These are phyloP conservation scores for Grosmannia serpens DNA, from an alignment of 2,329 filamentous ascomycete genomes.

Conservation along the genomic window DNA sequence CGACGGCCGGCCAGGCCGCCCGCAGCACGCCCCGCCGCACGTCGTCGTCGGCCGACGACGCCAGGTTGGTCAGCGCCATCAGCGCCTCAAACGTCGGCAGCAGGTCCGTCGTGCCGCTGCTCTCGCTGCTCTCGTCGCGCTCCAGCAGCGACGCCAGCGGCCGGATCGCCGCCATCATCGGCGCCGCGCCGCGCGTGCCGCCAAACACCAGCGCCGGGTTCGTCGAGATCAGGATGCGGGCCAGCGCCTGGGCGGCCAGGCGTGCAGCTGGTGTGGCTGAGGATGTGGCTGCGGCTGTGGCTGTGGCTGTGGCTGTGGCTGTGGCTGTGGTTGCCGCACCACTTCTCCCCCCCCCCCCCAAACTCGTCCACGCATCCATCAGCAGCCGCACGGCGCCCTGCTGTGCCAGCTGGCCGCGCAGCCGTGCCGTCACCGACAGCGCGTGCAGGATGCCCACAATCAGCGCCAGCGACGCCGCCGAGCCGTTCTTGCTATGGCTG, in stretches of 20 bases:
- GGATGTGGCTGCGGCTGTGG: too few species aligned
- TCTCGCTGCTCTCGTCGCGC: constrained; percentile 40
- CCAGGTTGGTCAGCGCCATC: constrained; percentile 87
- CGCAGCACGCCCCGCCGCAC: constrained; percentile 60
- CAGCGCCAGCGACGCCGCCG: constrained; percentile 57
- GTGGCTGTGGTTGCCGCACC: constrained; percentile 26
- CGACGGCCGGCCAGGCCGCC: constrained; percentile 61
- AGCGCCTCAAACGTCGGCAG: constrained; percentile 84
- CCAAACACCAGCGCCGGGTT: constrained; percentile 78
- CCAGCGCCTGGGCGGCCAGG: constrained; percentile 66
- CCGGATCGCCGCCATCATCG: constrained; percentile 69
- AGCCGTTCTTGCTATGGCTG: constrained; percentile 61
- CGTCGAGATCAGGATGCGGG: constrained; percentile 75
- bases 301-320: not conserved
- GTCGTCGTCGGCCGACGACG: constrained; percentile 61
- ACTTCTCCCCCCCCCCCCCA: constrained; percentile 23
- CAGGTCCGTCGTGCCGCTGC: constrained; percentile 58
- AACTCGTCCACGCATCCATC: constrained; percentile 60
- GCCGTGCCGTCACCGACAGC: constrained; percentile 59
- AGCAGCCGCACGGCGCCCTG: constrained; percentile 87
- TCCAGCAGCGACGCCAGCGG: constrained; percentile 66
- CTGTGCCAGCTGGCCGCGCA: constrained; percentile 73
- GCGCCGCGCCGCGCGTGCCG: constrained; percentile 52
- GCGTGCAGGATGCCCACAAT: constrained; percentile 68
- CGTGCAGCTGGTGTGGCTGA: constrained; percentile 26